phyloP scores from a whole-genome alignment of 2,329 filamentous ascomycete species.

The Diaporthe aspalathi region DNA sequence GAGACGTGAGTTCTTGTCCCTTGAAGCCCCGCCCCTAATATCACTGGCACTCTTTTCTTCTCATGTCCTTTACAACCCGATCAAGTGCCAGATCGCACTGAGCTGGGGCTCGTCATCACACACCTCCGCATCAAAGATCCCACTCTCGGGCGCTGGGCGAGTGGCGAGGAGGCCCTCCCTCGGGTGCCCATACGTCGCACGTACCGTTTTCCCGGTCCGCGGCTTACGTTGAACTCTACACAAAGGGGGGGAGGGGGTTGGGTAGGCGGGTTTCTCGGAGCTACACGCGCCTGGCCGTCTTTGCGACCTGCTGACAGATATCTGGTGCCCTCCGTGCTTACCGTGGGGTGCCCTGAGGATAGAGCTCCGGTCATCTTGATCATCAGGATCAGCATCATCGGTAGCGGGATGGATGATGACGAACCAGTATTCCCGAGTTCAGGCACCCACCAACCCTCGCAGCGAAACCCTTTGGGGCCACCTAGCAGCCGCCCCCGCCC shows the following conservation, averaged over 20 bases:
- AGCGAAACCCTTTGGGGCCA: not conserved
- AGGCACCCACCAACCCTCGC: conserved; percentile 3
- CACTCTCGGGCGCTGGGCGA: not conserved
- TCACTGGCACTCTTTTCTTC: not conserved
- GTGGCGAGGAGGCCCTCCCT: not conserved
- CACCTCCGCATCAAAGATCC: not conserved
- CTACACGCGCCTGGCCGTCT: not conserved
- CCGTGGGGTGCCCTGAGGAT: not conserved
- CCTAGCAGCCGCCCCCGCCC: not conserved
- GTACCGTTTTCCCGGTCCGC: not conserved
- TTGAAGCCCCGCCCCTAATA: not conserved
- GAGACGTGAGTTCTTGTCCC: not conserved
- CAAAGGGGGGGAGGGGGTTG: not conserved
- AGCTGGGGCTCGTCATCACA: not conserved
- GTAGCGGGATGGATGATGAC: not conserved
- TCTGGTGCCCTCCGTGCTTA: not conserved
- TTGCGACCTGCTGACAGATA: not conserved
- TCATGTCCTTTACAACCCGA: not conserved
- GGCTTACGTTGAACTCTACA: not conserved
- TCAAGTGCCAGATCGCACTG: not conserved
- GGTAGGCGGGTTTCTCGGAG: not conserved
- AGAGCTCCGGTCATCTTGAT: not conserved
- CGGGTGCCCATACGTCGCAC: not conserved
- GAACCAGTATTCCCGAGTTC: not conserved
- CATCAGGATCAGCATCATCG: not conserved